Base-by-base conservation (phyloP, 2,329 filamentous ascomycete genomes). In the Alternaria dauci region DNA sequence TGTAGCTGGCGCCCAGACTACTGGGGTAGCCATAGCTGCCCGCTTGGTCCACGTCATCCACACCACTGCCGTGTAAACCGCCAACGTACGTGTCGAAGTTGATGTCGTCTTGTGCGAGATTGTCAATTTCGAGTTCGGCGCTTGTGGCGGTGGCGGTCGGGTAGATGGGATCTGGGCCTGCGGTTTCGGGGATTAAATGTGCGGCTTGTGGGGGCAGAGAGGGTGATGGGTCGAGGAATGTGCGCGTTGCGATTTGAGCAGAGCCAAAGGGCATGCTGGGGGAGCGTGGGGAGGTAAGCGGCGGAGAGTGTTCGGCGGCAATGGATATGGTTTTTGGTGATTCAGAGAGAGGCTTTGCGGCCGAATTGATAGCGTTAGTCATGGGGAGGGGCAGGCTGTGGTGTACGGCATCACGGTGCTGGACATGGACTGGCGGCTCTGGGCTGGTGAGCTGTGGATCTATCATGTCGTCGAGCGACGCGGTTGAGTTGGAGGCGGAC, bases 41-140 rank as follows among this genome's bases (percentile, higher is more conserved):
- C 14, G 67, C 71, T 39, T 78, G 76, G 25, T 78, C 71, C 6
- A 78, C 63, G 44, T 77, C 67, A 55, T 77, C 76, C 51, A 74
- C 69, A 41, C 75, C 74, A 1, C 70, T 72, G 42, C 76, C 76
- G 12, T 58, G 58, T 25, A 77, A 57, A 3, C 76, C 76, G 63
- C 76, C 76, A 9, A 78, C 76, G 52, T 78, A 78, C 6, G 73
- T 77, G 43, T 62, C 63, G 61, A 74, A 77, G n/a, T 70, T 56
- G 30, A 62, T 46, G 16, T 69, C 66, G 52, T 74, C 73, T 8
- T 53, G 42, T 20, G 38, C 36, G 11, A 58, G 48, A 36, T 69
- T 62, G 34, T 60, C 62, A 32, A 54, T 44, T 34, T 68, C 65
- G 41, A 66, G 55, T 5, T 42, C 44, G 32, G 62, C 48, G 39